Evolutionary conservation across 1,284 basidiomycete species (phyloP), one percentile per base, ranked within the genome.

Genomic region (Singerocomus inundabilis): DNA sequence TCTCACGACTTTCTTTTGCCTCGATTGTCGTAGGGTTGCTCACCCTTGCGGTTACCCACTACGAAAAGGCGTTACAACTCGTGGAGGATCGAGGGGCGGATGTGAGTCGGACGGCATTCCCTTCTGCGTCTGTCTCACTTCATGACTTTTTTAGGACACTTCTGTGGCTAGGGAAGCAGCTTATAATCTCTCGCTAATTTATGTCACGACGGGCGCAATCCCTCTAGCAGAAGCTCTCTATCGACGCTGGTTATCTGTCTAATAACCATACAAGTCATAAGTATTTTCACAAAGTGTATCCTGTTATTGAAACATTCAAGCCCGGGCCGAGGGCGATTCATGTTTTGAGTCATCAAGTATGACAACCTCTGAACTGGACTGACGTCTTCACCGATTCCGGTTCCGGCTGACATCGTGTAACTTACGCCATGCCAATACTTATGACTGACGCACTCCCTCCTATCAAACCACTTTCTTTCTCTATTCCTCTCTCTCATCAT

Each of bases 141-240:
- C 33, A 31, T 50, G 11, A 36, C 31, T 52, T 2, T 45, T 9
- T 6, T 26, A 67, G 63, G 55, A 56, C 31, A 39, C 53, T 29
- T 57, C 38, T 37, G 46, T 52, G 57, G 74, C 79, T 44, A 77
- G 75, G 52, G 89, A 93, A 62, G 83, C 93, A 2, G 93, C 93
- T 0, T 94, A 94, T 70, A 96, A 96, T 60, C 75, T 97, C 32
- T 84, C 87, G 8, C 71, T 90, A 36, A 85, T 96, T 37, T 94
- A 87, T 70, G 80, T 86, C 5, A 80, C 80, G 38, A 88, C 88
- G 1, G 91, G 89, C 4, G 85, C 86, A 5, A 75, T 80, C 3
- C 77, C 82, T 4, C 69, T 91, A 12, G 89, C 85, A 4, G 75
- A 85, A 46, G 70, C 68, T 0, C 66, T 91, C 39, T 86, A 85